Evolutionary conservation across 768 basidiomycete species (phyloP).

Genomic region (Macrolepiota dolichaula): DNA sequence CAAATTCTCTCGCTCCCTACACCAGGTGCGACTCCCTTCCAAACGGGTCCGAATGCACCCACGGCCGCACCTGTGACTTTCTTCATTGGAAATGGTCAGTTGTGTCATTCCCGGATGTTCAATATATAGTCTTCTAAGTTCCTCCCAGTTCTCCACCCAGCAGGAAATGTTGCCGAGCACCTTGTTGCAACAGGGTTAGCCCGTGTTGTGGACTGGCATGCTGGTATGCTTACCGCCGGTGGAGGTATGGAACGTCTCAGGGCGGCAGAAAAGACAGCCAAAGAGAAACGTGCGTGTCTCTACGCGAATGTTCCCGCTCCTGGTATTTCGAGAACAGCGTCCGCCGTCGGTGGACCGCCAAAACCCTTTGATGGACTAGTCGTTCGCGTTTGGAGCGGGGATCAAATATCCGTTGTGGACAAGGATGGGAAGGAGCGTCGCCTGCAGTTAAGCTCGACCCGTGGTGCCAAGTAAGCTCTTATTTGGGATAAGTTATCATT

Average conservation of each 20-base stretch:
- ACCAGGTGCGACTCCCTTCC: constrained; percentile 78
- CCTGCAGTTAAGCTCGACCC: constrained; percentile 84
- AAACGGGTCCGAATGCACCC: constrained; percentile 46
- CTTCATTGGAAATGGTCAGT: constrained; percentile 83
- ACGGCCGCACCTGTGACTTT: constrained; percentile 71
- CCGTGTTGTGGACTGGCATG: constrained; percentile 95
- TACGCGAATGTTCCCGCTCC: constrained; percentile 53
- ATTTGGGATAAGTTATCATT: background rate
- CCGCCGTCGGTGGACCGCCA: constrained; percentile 41
- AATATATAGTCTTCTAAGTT: constrained; percentile 6
- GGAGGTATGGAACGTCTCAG: constrained; percentile 89
- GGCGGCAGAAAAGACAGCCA: constrained; percentile 76
- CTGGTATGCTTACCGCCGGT: constrained; percentile 81
- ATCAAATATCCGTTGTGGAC: constrained; percentile 80
- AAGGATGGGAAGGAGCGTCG: constrained; percentile 79
- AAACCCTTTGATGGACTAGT: constrained; percentile 80
- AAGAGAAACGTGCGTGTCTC: constrained; percentile 67
- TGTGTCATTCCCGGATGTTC: background rate
- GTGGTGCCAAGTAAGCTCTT: constrained; percentile 67
- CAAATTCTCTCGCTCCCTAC: constrained; percentile 79
- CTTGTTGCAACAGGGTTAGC: constrained; percentile 83
- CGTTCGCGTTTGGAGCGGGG: constrained; percentile 86
- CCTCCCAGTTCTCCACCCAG: constrained; percentile 75
- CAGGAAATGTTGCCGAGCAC: constrained; percentile 91
- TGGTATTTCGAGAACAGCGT: constrained; percentile 38